These are phyloP conservation scores for Xylariales sp. DNA, from an alignment of 2,329 filamentous ascomycete species.

Conservation along the genomic window DNA sequence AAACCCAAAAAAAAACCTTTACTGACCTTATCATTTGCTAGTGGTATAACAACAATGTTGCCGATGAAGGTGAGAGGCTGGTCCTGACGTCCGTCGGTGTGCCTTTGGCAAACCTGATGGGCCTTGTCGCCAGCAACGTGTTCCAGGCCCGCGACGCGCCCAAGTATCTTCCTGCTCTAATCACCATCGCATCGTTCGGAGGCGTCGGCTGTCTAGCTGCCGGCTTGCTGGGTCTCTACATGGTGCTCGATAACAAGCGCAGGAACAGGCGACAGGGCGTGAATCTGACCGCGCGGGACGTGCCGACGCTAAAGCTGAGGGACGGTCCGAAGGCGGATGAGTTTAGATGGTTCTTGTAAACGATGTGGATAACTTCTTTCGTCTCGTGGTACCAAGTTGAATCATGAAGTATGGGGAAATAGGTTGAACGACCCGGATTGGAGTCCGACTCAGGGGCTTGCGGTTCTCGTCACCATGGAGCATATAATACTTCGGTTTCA, in stretches of 20 bases:
- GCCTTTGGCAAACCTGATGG: constrained; percentile 73
- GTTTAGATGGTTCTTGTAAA: constrained; percentile 53
- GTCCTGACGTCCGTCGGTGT: constrained; percentile 69
- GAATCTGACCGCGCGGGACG: constrained; percentile 48
- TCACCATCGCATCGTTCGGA: constrained; percentile 62
- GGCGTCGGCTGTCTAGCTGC: constrained; percentile 53
- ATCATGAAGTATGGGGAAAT: too few relatives aligned
- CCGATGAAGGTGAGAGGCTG: constrained; percentile 68
- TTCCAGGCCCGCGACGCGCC: constrained; percentile 60
- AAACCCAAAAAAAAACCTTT: too few relatives aligned
- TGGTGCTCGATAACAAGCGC: constrained; percentile 60
- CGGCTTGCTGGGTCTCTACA: constrained; percentile 53
- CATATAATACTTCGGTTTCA: too few relatives aligned
- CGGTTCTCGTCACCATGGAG: too few relatives aligned
- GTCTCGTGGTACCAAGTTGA: too few relatives aligned
- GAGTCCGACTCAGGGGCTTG: too few relatives aligned
- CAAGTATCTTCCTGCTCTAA: constrained; percentile 62
- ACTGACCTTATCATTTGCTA: too few relatives aligned
- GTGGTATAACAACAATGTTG: constrained; percentile 82
- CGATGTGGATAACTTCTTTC: background rate
- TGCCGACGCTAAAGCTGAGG: constrained; percentile 51
- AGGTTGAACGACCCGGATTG: too few relatives aligned
- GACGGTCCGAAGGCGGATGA: constrained; percentile 49
- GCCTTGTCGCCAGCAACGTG: constrained; percentile 64
- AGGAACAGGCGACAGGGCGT: constrained; percentile 54